These are phyloP conservation scores for Epichloe scottii DNA, from an alignment of 2,329 filamentous ascomycete genomes.

Conservation along the genomic window DNA sequence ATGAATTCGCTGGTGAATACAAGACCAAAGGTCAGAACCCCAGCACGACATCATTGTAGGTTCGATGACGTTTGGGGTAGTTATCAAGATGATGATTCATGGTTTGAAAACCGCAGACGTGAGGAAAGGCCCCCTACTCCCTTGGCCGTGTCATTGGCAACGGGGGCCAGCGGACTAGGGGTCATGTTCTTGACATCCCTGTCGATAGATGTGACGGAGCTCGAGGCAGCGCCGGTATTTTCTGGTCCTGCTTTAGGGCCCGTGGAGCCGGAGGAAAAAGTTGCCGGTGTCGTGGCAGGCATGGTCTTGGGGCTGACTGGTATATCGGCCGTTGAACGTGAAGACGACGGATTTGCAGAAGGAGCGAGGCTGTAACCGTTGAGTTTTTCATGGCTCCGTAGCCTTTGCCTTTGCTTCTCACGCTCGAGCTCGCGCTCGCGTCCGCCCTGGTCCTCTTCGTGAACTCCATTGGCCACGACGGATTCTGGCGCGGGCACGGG, in stretches of 20 bases:
- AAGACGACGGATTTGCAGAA: slow-evolving; percentile 11
- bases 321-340: slow-evolving; percentile 6
- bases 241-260: slow-evolving; percentile 13
- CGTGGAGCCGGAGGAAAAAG: slow-evolving; percentile 19
- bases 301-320: neutral
- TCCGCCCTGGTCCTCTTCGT: neutral
- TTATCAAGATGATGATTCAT: slow-evolving; percentile 6
- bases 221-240: neutral
- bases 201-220: neutral
- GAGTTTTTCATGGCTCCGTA: slow-evolving; percentile 39
- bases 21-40: too few species aligned
- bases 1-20: too few species aligned
- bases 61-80: too few species aligned
- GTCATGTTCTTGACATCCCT: neutral
- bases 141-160: slow-evolving; percentile 1
- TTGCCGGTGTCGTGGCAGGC: neutral
- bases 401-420: slow-evolving; percentile 34
- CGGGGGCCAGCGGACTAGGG: neutral
- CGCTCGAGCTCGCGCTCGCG: neutral
- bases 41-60: neutral
- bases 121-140: slow-evolving; percentile 28
- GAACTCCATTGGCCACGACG: too few species aligned
- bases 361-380: slow-evolving; percentile 16
- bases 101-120: slow-evolving; percentile 39
- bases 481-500: neutral